Evolutionary conservation across 495 filamentous ascomycete genomes (phyloP).

Genomic region (Annulohypoxylon nitens): DNA sequence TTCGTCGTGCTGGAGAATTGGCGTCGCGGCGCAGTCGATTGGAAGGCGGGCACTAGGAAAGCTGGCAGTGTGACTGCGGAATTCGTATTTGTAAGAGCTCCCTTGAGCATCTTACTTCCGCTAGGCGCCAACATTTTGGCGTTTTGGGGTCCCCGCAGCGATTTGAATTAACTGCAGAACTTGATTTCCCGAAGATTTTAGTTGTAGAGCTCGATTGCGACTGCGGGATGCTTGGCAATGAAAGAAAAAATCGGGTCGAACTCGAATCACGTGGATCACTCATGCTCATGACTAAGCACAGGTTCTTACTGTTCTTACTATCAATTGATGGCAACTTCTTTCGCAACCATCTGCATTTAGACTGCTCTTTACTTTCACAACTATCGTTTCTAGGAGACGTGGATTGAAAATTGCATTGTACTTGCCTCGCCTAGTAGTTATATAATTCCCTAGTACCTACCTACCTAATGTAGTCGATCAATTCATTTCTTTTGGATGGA

Average conservation of each 20-base stretch:
- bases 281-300: background rate
- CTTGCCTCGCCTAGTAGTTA: too few relatives aligned
- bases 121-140: conserved; percentile 65
- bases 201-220: conserved; percentile 25
- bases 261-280: conserved; percentile 18
- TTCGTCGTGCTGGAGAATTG: conserved; percentile 78
- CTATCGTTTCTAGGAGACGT: too few relatives aligned
- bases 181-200: conserved; percentile 17
- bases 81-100: conserved; percentile 50
- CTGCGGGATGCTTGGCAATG: conserved; percentile 39
- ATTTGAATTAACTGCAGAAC: conserved; percentile 40
- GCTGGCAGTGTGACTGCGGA: conserved; percentile 66
- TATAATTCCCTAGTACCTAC: too few relatives aligned
- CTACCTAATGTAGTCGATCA: background rate
- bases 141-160: conserved; percentile 18
- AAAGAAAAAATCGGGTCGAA: conserved; percentile 28
- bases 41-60: conserved; percentile 83
- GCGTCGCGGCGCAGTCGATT: conserved; percentile 63
- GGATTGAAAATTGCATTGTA: background rate
- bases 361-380: background rate
- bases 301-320: background rate
- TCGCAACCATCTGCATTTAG: background rate
- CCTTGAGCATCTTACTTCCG: conserved; percentile 59
- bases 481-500: background rate
- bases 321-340: background rate